Conservation (phyloP, 768 basidiomycete genomes). For the Boletus sp. region DNA sequence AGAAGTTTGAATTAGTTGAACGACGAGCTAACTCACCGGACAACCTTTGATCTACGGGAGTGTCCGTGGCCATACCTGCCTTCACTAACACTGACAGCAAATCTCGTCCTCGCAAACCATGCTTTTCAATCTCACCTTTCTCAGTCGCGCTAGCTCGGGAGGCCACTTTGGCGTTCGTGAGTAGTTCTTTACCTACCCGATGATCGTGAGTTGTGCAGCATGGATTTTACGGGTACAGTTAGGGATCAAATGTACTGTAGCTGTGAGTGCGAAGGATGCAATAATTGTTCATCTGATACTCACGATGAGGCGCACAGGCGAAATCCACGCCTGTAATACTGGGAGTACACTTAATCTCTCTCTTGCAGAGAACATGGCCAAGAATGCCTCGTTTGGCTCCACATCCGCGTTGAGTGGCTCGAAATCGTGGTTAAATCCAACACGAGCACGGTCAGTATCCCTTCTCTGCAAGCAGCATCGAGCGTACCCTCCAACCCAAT, state of each 20-base stretch:
- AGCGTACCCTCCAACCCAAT: too few relatives aligned
- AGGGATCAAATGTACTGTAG: too few relatives aligned
- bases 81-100: conserved; percentile 36
- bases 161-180: conserved; percentile 33
- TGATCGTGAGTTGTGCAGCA: conserved; percentile 36
- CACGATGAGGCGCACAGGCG: conserved; percentile 40
- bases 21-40: conserved; percentile 50
- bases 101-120: conserved; percentile 43
- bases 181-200: conserved; percentile 26
- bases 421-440: conserved; percentile 42
- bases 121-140: conserved; percentile 33
- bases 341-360: conserved; percentile 19
- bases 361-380: conserved; percentile 25
- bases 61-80: conserved; percentile 63
- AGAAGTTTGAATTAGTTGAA: not conserved
- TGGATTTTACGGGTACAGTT: not conserved
- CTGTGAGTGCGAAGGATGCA: not conserved
- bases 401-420: conserved; percentile 27
- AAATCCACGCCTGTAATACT: conserved; percentile 37
- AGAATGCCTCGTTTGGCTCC: conserved; percentile 31
- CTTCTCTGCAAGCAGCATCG: not conserved
- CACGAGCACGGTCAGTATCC: not conserved
- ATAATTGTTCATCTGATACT: conserved; percentile 5
- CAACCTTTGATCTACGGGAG: conserved; percentile 53
- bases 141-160: conserved; percentile 25